phyloP scores from a whole-genome alignment of 768 basidiomycete genomes.

The Inosperma sp. region DNA sequence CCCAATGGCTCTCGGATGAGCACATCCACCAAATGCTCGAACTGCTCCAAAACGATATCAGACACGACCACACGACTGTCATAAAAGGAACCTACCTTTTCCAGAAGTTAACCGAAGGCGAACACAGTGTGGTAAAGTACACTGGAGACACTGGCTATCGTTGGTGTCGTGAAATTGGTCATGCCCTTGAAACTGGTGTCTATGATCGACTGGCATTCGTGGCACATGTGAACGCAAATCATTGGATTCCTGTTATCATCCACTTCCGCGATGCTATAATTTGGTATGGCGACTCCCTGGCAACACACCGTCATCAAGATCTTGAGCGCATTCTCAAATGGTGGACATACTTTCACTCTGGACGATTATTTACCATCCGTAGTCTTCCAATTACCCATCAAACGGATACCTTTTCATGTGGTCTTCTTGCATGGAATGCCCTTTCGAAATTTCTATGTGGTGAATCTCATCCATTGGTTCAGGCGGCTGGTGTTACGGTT shows the following conservation, averaged over 20 bases:
- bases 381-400: conserved; percentile 6
- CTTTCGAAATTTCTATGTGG: neutral
- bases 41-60: no score
- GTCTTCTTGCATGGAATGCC: conserved; percentile 11
- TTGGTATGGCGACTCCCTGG: conserved; percentile 10
- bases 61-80: no score
- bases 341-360: conserved; percentile 10
- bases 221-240: conserved; percentile 7
- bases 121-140: no score
- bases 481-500: neutral
- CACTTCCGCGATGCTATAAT: conserved; percentile 1
- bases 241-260: conserved; percentile 10
- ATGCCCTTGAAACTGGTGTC: neutral
- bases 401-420: conserved; percentile 7
- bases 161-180: neutral
- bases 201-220: neutral
- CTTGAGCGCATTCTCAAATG: conserved; percentile 2
- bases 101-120: no score
- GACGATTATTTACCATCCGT: neutral
- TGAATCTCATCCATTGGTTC: neutral
- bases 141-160: no score
- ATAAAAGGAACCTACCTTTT: no score
- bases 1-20: no score
- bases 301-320: neutral
- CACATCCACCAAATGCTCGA: no score